phyloP scores from a whole-genome alignment of 768 basidiomycete species.

The Hypholoma fasciculare region DNA sequence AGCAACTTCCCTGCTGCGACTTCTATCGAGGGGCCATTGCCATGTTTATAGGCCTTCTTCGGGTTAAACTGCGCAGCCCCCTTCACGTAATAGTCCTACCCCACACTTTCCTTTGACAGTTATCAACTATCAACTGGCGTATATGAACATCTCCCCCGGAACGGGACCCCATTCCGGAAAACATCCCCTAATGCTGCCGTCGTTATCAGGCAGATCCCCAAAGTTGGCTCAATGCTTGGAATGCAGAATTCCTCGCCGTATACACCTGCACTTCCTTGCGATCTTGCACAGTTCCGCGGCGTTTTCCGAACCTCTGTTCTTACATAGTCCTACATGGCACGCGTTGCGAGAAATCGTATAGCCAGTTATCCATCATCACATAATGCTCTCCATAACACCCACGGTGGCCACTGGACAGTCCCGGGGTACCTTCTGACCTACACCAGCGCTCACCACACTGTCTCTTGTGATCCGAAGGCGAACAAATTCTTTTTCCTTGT shows the following conservation, averaged over 20 bases:
- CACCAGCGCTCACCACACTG: conserved; percentile 11
- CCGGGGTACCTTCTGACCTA: conserved; percentile 10
- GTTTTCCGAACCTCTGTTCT: no score
- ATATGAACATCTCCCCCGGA: background rate
- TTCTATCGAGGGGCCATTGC: conserved; percentile 7
- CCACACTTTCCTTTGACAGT: conserved; percentile 13
- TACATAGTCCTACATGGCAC: no score
- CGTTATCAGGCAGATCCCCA: background rate
- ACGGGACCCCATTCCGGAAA: background rate
- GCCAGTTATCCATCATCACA: conserved; percentile 2
- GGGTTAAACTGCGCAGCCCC: conserved; percentile 22
- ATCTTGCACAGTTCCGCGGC: background rate
- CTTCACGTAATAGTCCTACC: conserved; percentile 10
- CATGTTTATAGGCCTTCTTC: conserved; percentile 2
- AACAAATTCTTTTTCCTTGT: conserved; percentile 21
- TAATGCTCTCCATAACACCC: conserved; percentile 11
- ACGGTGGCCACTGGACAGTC: conserved; percentile 19
- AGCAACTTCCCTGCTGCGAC: conserved; percentile 1
- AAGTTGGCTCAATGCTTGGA: background rate
- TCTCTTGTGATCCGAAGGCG: conserved; percentile 22
- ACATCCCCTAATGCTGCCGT: background rate
- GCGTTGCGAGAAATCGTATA: no score
- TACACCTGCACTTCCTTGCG: background rate
- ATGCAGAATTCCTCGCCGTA: background rate
- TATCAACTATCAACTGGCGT: background rate